Conservation (phyloP, 23 red algal genomes). For the Rhodosorus marinus region DNA sequence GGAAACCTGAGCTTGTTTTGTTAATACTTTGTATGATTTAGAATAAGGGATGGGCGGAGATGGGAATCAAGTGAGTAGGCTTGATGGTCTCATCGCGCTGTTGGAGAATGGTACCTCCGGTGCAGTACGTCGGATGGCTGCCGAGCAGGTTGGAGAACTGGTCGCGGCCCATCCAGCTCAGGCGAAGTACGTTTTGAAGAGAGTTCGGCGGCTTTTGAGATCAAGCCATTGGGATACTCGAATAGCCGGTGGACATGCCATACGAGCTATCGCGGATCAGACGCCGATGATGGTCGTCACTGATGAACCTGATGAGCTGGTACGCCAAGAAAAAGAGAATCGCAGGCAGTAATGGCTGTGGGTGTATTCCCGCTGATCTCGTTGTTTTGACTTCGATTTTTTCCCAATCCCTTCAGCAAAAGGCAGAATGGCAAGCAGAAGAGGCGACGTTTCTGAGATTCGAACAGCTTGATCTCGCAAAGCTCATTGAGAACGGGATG, state of each 20-base stretch:
- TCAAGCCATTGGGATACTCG: slow-evolving; percentile 62
- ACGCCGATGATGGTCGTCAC: slow-evolving; percentile 6
- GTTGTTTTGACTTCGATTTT: too few species aligned
- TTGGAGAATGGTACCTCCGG: slow-evolving; percentile 37
- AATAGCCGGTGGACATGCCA: slow-evolving; percentile 51
- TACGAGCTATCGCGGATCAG: slow-evolving; percentile 49
- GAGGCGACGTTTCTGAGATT: slow-evolving; percentile 10
- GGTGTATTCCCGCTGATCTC: too few species aligned
- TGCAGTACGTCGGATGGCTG: slow-evolving; percentile 52
- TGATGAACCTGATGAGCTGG: neutral
- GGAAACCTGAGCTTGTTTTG: too few species aligned
- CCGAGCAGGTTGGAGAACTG: slow-evolving; percentile 63
- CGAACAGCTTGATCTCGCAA: slow-evolving; percentile 22
- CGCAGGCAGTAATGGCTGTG: too few species aligned
- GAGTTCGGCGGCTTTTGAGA: slow-evolving; percentile 24
- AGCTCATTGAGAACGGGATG: slow-evolving; percentile 33
- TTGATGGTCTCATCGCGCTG: slow-evolving; percentile 56
- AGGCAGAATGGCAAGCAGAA: neutral
- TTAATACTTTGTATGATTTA: too few species aligned
- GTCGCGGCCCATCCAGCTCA: slow-evolving; percentile 40
- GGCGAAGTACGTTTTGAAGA: slow-evolving; percentile 21
- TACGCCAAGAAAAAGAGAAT: too few species aligned
- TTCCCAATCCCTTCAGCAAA: too few species aligned
- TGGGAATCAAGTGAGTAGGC: slow-evolving; percentile 40
- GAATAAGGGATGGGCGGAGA: too few species aligned